These are phyloP conservation scores for Hypericum perforatum DNA, from an alignment of 345 rosid species.

Conservation along the genomic window DNA sequence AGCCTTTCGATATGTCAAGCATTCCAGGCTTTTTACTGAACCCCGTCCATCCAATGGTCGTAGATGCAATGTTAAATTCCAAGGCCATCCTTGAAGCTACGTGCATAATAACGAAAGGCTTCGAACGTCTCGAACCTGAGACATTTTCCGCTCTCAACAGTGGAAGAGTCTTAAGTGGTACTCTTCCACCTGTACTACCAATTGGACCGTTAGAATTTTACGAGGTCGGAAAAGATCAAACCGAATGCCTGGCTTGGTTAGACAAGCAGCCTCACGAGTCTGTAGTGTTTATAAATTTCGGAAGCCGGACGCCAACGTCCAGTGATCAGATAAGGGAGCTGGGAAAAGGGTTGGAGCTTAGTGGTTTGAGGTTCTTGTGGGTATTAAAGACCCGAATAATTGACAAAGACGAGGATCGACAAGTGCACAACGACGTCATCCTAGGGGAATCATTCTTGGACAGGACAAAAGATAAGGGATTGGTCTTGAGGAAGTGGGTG, in stretches of 20 bases:
- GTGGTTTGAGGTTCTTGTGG: slow-evolving; percentile 9
- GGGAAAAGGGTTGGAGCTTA: neutral
- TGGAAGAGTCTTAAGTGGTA: neutral
- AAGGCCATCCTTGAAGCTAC: neutral
- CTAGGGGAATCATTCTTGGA: neutral
- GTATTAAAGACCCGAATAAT: neutral
- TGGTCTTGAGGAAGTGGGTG: too few relatives aligned
- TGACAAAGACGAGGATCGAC: too few relatives aligned
- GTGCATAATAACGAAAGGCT: slow-evolving; percentile 5
- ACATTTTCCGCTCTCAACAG: neutral
- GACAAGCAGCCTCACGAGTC: slow-evolving; percentile 4
- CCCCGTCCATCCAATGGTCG: neutral
- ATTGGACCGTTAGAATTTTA: slow-evolving; percentile 3
- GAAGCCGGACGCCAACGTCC: slow-evolving; percentile 8
- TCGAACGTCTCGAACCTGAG: slow-evolving; percentile 9
- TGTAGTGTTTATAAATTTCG: slow-evolving; percentile 2
- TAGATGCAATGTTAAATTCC: neutral
- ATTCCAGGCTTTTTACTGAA: slow-evolving; percentile 3
- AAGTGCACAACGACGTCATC: neutral
- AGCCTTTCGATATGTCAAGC: slow-evolving; percentile 1
- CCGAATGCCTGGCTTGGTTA: too few relatives aligned
- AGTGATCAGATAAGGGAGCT: slow-evolving; percentile 8
- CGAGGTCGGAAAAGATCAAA: neutral
- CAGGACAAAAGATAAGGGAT: too few relatives aligned
- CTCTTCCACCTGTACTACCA: slow-evolving; percentile 1